Conservation (phyloP, 2,329 filamentous ascomycete genomes). For the Epichloe bromicola region DNA sequence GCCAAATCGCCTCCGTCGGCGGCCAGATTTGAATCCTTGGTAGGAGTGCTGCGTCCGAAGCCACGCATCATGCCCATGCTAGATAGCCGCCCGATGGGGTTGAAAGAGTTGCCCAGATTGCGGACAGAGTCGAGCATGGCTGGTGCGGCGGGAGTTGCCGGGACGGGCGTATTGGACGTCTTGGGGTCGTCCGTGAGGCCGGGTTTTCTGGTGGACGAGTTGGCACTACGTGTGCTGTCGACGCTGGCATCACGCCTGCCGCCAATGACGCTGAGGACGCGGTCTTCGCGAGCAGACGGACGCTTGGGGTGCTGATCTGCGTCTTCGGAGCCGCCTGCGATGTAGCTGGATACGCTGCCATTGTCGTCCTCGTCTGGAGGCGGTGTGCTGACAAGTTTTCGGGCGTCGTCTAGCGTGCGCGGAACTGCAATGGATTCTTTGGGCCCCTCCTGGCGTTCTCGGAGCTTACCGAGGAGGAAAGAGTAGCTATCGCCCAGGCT, state of each 20-base stretch:
- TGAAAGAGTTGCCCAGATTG: slow-evolving; percentile 66
- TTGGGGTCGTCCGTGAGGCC: slow-evolving; percentile 32
- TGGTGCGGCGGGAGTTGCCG: slow-evolving; percentile 37
- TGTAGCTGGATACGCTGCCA: slow-evolving; percentile 41
- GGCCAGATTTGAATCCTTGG: slow-evolving; percentile 23
- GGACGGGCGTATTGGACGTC: slow-evolving; percentile 7
- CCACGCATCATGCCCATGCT: slow-evolving; percentile 61
- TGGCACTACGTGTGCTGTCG: slow-evolving; percentile 59
- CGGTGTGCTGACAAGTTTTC: slow-evolving; percentile 71
- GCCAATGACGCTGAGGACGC: slow-evolving; percentile 56
- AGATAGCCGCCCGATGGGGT: slow-evolving; percentile 68
- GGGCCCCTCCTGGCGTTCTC: slow-evolving; percentile 46
- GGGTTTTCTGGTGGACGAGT: slow-evolving; percentile 47
- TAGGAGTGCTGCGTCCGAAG: slow-evolving; percentile 48
- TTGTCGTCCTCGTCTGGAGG: slow-evolving; percentile 50
- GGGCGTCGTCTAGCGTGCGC: slow-evolving; percentile 84
- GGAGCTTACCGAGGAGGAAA: slow-evolving; percentile 78
- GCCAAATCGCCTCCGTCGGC: slow-evolving; percentile 43
- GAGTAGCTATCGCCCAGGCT: slow-evolving; percentile 88
- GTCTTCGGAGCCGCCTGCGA: slow-evolving; percentile 29
- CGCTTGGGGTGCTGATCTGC: slow-evolving; percentile 16
- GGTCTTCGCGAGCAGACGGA: slow-evolving; percentile 39
- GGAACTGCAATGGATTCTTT: slow-evolving; percentile 49
- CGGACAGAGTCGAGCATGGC: slow-evolving; percentile 69
- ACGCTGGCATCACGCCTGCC: slow-evolving; percentile 65